Conservation (phyloP, 1,284 basidiomycete genomes). For the Sporisorium iseilematis-ciliati region DNA sequence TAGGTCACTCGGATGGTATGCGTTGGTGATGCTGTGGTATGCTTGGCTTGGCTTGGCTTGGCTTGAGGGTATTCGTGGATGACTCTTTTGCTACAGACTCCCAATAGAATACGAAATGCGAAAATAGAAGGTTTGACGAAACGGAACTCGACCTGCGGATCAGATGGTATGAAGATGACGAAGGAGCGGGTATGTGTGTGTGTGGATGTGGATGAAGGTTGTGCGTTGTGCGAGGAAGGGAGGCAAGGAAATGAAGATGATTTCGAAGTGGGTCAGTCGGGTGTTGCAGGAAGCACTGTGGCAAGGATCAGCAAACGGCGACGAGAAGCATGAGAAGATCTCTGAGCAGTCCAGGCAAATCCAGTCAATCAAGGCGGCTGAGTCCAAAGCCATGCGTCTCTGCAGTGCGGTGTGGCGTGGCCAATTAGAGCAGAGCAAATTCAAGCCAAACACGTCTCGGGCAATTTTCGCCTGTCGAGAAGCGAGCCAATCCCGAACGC, state of each 20-base stretch:
- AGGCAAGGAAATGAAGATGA: background rate
- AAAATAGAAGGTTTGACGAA: slow-evolving; percentile 32
- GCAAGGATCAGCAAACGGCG: slow-evolving; percentile 2
- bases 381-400: background rate
- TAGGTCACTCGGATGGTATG: slow-evolving; percentile 15
- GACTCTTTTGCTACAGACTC: slow-evolving; percentile 40
- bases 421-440: slow-evolving; percentile 27
- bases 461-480: slow-evolving; percentile 17
- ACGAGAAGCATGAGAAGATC: slow-evolving; percentile 1
- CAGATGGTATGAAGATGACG: background rate
- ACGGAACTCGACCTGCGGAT: slow-evolving; percentile 42
- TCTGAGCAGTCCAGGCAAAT: background rate
- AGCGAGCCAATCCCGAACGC: slow-evolving; percentile 15
- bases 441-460: slow-evolving; percentile 16
- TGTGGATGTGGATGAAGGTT: background rate
- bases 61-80: slow-evolving; percentile 36
- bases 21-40: slow-evolving; percentile 3
- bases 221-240: background rate
- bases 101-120: slow-evolving; percentile 27
- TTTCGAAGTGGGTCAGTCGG: slow-evolving; percentile 27
- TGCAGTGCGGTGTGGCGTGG: background rate
- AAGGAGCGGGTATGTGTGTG: background rate
- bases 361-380: too few species aligned
- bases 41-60: too few species aligned
- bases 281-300: slow-evolving; percentile 1